phyloP scores from a whole-genome alignment of 2,329 filamentous ascomycete species.

The Penicillium sp. region DNA sequence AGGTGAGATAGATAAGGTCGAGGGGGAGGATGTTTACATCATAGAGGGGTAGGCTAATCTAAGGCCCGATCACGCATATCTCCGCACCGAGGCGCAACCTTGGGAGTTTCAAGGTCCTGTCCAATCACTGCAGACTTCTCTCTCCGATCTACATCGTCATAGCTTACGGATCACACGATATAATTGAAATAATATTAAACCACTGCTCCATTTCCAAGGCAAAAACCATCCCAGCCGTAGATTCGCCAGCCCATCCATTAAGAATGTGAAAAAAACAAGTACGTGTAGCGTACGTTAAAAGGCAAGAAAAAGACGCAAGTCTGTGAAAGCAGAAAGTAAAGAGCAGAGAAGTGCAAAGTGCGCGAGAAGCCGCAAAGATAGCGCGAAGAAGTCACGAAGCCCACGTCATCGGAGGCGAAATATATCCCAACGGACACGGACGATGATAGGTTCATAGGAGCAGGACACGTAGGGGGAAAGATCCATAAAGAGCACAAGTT shows the following conservation, averaged over 20 bases:
- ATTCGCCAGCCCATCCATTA: constrained; percentile 33
- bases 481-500: constrained; percentile 11
- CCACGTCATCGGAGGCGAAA: background rate
- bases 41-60: constrained; percentile 11
- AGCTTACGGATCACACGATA: background rate
- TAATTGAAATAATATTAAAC: constrained; percentile 23
- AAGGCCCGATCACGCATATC: background rate
- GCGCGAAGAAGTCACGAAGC: background rate
- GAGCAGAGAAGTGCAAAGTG: background rate
- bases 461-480: background rate
- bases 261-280: constrained; percentile 25
- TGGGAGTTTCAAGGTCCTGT: background rate
- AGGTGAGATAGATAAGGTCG: background rate
- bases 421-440: background rate
- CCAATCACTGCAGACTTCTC: background rate
- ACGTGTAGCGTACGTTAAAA: background rate
- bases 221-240: constrained; percentile 30
- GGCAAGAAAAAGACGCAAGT: constrained; percentile 1
- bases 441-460: constrained; percentile 2
- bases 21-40: constrained; percentile 1
- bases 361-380: background rate
- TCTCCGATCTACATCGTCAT: background rate
- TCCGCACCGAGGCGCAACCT: background rate
- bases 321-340: constrained; percentile 19
- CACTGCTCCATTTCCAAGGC: constrained; percentile 25